A percentile compares a stretch with the other conserved stretches of the same genome.
phyloP scores from a whole-genome alignment of 2,329 filamentous ascomycete species.

The Trichoderma lentiforme region DNA sequence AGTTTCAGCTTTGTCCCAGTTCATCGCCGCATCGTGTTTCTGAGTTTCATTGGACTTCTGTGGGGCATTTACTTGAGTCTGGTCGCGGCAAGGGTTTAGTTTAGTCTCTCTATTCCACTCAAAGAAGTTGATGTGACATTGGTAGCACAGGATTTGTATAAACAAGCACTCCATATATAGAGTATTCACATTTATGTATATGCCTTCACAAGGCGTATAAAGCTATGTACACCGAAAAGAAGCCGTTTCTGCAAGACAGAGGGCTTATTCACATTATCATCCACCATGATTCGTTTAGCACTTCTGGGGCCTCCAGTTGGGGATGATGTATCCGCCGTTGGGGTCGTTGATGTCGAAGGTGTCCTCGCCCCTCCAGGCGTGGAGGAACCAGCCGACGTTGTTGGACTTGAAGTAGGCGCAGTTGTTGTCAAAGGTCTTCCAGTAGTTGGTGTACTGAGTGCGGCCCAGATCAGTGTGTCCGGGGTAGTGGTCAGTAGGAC shows the following conservation, averaged over 20 bases:
- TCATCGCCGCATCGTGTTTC: slow-evolving; percentile 48
- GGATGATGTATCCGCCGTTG: slow-evolving; percentile 22
- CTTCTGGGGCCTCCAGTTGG: slow-evolving; percentile 21
- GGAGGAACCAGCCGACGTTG: slow-evolving; percentile 24
- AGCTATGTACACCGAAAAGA: slow-evolving; percentile 6
- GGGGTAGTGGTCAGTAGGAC: slow-evolving; percentile 20
- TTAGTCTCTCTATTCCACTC: neutral
- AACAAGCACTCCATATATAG: neutral
- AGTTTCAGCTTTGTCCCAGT: slow-evolving; percentile 49
- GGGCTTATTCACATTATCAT: neutral
- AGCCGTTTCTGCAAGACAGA: neutral
- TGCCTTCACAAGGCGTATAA: neutral
- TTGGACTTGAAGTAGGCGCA: slow-evolving; percentile 22
- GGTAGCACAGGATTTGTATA: neutral
- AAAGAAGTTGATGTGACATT: neutral
- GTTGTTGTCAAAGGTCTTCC: slow-evolving; percentile 23
- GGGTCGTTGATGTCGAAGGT: slow-evolving; percentile 22
- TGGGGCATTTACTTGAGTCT: slow-evolving; percentile 53
- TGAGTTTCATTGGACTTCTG: slow-evolving; percentile 46
- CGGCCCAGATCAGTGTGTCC: slow-evolving; percentile 20
- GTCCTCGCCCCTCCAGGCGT: slow-evolving; percentile 23
- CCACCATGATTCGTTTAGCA: slow-evolving; percentile 17
- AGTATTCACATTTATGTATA: slow-evolving; percentile 2
- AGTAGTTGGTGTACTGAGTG: slow-evolving; percentile 21
- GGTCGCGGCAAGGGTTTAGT: slow-evolving; percentile 41